Evolutionary conservation across 139 green algal genomes (phyloP), one percentile per base, ranked within the genome.

Genomic region (Auxenochlorella pyrenoidosa): DNA sequence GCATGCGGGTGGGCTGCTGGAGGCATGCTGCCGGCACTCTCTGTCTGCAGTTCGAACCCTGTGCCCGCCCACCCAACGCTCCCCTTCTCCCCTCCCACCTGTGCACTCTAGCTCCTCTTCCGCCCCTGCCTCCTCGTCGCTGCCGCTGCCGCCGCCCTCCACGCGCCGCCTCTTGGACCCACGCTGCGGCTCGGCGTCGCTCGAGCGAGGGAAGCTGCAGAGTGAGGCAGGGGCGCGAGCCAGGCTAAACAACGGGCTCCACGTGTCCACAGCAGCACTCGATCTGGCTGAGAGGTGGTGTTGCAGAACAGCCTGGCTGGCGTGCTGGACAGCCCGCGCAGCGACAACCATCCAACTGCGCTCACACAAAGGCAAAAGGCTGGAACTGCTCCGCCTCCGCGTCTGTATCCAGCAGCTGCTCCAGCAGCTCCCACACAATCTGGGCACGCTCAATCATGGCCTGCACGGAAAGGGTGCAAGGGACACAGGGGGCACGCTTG

Each of bases 351-450:
- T 77, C 18, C 34, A n/a, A 1, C 5, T 18, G 1, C 60, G 30
- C 80, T 77, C 80, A 85, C 80, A 77, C 80, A 47, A 85, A 43
- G 30, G 63, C 51, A 47, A 87, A 75, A 38, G 38, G 70, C 72
- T 47, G 26, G 44, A 88, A 91, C 38, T 72, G 68, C 32, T 59
- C 43, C 4, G 60, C 84, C 15, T 5, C 34, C 2, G 75, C 32
- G 5, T 94, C 90, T 0, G 91, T 65, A 59, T 91, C 86, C 15
- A 91, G 22, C 58, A 94, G 89, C 75, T 63, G 65, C 34, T 87
- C 83, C 30, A 94, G 82, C 70, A 89, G 65, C 44, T 82, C 83
- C 54, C 73, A 58, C 36, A 92, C 41, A 40, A 66, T 65, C 10
- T 63, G 66, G 2, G 75, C 79, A 1, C 81, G 86, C 68, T 92